Evolutionary conservation across 768 basidiomycete genomes (phyloP).

Genomic region (Daedalea quercina): DNA sequence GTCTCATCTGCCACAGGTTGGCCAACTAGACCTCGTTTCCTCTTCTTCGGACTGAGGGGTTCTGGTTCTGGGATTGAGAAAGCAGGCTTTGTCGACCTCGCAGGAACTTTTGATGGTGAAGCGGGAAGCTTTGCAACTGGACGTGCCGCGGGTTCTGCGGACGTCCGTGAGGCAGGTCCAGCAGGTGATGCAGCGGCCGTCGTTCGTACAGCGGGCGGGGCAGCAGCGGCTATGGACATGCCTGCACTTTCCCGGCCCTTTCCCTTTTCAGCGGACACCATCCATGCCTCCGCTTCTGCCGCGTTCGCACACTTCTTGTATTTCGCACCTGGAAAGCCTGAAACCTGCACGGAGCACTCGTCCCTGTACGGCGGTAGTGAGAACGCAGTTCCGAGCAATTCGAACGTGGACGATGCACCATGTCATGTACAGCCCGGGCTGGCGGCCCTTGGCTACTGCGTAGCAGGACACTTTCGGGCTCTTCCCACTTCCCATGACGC

Average conservation of each 20-base stretch:
- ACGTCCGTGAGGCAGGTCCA: not conserved
- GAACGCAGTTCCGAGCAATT: not conserved
- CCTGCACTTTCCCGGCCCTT: too few relatives aligned
- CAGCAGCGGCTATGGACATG: not conserved
- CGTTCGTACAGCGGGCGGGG: not conserved
- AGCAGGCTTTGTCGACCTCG: not conserved
- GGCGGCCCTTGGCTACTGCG: slow-evolving; percentile 61
- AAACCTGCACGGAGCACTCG: slow-evolving; percentile 64
- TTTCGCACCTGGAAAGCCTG: slow-evolving; percentile 51
- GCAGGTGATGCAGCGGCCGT: not conserved
- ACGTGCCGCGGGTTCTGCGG: not conserved
- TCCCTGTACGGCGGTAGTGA: slow-evolving; percentile 36
- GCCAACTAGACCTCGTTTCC: slow-evolving; percentile 6
- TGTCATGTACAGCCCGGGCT: slow-evolving; percentile 58
- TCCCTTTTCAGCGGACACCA: slow-evolving; percentile 12
- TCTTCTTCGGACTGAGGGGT: not conserved
- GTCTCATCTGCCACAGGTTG: slow-evolving; percentile 18
- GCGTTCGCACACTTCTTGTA: slow-evolving; percentile 62
- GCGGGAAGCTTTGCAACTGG: not conserved
- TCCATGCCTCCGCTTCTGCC: slow-evolving; percentile 54
- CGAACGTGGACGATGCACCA: slow-evolving; percentile 45
- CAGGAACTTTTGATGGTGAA: not conserved
- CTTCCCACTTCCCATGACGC: slow-evolving; percentile 26
- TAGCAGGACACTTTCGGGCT: slow-evolving; percentile 44
- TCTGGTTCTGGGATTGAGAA: not conserved